These are phyloP conservation scores for Trichoderma atroviride DNA, from an alignment of 2,329 filamentous ascomycete genomes.

Conservation along the genomic window DNA sequence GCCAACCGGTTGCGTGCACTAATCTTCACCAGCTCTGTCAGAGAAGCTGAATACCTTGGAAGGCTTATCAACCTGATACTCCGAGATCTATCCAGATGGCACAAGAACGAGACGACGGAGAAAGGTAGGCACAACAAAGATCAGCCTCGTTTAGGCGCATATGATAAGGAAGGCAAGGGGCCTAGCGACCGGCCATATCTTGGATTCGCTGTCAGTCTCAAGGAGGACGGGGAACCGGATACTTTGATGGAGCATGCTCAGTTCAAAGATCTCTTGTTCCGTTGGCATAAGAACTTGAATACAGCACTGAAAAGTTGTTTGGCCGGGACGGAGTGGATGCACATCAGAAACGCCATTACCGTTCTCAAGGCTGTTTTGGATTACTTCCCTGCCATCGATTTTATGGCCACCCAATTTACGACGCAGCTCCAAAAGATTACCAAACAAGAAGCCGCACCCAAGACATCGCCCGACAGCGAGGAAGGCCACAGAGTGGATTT, in stretches of 20 bases:
- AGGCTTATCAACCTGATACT: conserved; percentile 84
- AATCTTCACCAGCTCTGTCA: conserved; percentile 86
- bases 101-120: conserved; percentile 64
- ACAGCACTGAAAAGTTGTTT: conserved; percentile 81
- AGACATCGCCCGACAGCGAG: conserved; percentile 51
- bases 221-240: conserved; percentile 66
- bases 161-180: conserved; percentile 74
- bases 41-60: conserved; percentile 91
- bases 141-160: conserved; percentile 68
- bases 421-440: conserved; percentile 68
- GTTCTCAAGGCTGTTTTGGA: conserved; percentile 80
- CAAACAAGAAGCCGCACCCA: conserved; percentile 59
- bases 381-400: conserved; percentile 85
- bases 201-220: conserved; percentile 77
- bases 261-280: conserved; percentile 82
- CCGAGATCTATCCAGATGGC: conserved; percentile 81
- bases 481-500: conserved; percentile 70
- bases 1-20: conserved; percentile 78
- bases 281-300: conserved; percentile 86
- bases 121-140: conserved; percentile 44
- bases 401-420: conserved; percentile 73
- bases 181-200: conserved; percentile 59
- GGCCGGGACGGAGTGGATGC: conserved; percentile 88
- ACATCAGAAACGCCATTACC: conserved; percentile 93
- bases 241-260: conserved; percentile 80